Evolutionary conservation across 768 basidiomycete species (phyloP).

Genomic region (Royoungia palumana): DNA sequence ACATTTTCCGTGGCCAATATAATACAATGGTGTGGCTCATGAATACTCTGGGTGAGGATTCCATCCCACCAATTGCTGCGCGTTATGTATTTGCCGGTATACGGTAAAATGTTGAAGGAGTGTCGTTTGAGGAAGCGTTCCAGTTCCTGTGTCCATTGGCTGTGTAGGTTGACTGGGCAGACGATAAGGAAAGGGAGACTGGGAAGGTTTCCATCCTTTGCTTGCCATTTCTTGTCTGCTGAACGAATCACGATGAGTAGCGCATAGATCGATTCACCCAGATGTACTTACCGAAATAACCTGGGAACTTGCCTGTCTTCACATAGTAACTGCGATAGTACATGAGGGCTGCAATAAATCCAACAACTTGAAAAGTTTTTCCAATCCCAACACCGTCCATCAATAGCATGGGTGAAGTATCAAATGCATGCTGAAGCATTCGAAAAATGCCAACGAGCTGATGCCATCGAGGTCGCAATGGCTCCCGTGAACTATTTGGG

Average conservation of each 20-base stretch:
- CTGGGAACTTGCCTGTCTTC: neutral
- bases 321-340: slow-evolving; percentile 1
- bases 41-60: neutral
- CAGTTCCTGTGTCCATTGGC: slow-evolving; percentile 1
- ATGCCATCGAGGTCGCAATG: slow-evolving; percentile 16
- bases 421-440: slow-evolving; percentile 9
- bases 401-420: slow-evolving; percentile 6
- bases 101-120: slow-evolving; percentile 1
- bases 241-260: too few relatives aligned
- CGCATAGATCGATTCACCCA: too few relatives aligned
- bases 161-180: neutral
- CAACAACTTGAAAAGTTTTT: slow-evolving; percentile 21
- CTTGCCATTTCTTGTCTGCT: neutral
- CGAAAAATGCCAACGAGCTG: slow-evolving; percentile 19
- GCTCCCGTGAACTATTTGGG: neutral
- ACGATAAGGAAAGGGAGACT: neutral
- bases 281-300: neutral
- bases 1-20: neutral
- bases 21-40: neutral
- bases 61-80: neutral
- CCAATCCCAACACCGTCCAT: slow-evolving; percentile 28
- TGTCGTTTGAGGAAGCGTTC: neutral
- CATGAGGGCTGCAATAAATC: slow-evolving; percentile 8
- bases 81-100: neutral
- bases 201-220: neutral